Base-by-base conservation (phyloP, 2,329 filamentous ascomycete genomes). In the Hypoxylon sp. region DNA sequence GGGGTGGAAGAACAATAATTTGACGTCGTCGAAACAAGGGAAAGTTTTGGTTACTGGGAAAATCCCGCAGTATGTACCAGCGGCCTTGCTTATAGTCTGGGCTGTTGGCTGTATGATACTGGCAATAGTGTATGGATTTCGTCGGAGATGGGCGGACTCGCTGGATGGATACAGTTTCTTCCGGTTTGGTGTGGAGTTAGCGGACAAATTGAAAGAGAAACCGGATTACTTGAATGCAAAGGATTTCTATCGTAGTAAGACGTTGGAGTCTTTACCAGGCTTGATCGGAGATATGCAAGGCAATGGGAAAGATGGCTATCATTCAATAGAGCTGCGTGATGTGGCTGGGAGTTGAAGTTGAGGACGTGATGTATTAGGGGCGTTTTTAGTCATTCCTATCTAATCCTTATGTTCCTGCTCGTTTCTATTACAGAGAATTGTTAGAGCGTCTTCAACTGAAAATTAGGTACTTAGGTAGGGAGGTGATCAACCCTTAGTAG, bases 161-260 rank as follows among this genome's bases (percentile, higher is more conserved):
- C 29, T 51, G 29, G 48, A 51, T 51, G 48, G 48, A 17, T 51
- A 51, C 26, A 51, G 48, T 51, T 51, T 51, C 48, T 33, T 51
- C 24, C 48, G 48, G n/a, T 51, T 51, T 35, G 48, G 48, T 35
- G 48, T 51, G 6, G 48, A 51, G 13, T 51, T 33, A 14, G 48
- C 48, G 26, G 48, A 51, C 17, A n/a, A 51, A 13, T 5, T 51
- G 4, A 51, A 51, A 5, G 48, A 9, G 2, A 51, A 35, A 17
- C 14, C 24, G 0, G 48, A 51, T 26, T 51, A 33, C 48, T 31
- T n/a, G 26, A 13, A 33, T 33, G 48, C 48, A 3, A 51, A 26
- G 13, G 48, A 51, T 1, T 33, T 51, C 29, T 51, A 51, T 33
- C 29, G 35, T 3, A 51, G n/a, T 35, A 14, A 17, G 24, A 51